Percentiles rank a stretch among this genome's conserved stretches.
Conservation (phyloP, 306 rosid species). For the Myrica gale region DNA sequence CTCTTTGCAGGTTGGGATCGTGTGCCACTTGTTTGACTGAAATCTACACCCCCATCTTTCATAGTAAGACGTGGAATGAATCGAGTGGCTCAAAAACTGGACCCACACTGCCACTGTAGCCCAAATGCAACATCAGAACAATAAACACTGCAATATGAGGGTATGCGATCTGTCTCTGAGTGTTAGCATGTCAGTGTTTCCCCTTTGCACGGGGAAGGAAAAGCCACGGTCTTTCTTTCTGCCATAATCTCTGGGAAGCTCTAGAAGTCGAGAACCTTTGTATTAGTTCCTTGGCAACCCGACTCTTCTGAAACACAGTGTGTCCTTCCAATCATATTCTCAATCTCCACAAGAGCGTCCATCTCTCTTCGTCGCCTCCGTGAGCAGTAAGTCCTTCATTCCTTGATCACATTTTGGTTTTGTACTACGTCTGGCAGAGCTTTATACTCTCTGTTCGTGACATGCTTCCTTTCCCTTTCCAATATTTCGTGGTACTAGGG, state of each 20-base stretch:
- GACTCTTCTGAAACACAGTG: not conserved
- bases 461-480: not conserved
- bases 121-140: not conserved
- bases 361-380: not conserved
- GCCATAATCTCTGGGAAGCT: constrained; percentile 31
- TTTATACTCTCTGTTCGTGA: not conserved
- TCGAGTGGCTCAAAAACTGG: not conserved
- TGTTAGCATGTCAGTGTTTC: not conserved
- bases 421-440: constrained; percentile 2
- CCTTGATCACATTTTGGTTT: constrained; percentile 4
- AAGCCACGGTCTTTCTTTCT: not conserved
- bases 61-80: not conserved
- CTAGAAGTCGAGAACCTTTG: constrained; percentile 34
- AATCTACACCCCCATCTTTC: not conserved
- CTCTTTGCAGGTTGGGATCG: not conserved
- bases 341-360: not conserved
- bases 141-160: too few relatives aligned
- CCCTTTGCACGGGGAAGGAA: too few relatives aligned
- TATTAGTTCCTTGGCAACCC: constrained; percentile 1
- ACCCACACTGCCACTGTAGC: not conserved
- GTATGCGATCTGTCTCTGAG: not conserved
- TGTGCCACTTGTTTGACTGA: not conserved
- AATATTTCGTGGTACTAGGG: not conserved
- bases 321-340: not conserved
- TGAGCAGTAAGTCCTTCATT: not conserved